phyloP scores from a whole-genome alignment of 2,329 filamentous ascomycete genomes.

The Kalmusia sp. region DNA sequence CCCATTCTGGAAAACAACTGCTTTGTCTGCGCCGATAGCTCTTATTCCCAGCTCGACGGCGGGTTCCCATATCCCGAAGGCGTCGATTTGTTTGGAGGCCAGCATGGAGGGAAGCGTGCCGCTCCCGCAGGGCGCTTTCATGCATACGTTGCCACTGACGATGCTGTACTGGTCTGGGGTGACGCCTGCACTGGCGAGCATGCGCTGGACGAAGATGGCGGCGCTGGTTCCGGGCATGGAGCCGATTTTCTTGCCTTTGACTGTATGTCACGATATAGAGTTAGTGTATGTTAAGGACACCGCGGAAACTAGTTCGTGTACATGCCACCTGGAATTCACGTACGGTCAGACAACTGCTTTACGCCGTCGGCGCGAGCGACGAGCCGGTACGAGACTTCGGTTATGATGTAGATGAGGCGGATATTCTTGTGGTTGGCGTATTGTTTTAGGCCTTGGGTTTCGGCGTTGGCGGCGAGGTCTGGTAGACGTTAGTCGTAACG shows the following conservation, averaged over 20 bases:
- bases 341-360: slow-evolving; percentile 21
- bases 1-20: slow-evolving; percentile 28
- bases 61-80: slow-evolving; percentile 37
- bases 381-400: slow-evolving; percentile 35
- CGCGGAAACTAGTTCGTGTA: no score
- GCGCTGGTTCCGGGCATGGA: slow-evolving; percentile 23
- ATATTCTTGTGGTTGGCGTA: slow-evolving; percentile 30
- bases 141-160: slow-evolving; percentile 26
- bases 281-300: neutral
- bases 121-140: slow-evolving; percentile 26
- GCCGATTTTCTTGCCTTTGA: slow-evolving; percentile 35
- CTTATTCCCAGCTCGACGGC: slow-evolving; percentile 28
- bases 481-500: slow-evolving; percentile 8
- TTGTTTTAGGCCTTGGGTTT: slow-evolving; percentile 35
- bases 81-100: slow-evolving; percentile 22
- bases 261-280: neutral
- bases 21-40: slow-evolving; percentile 22
- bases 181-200: slow-evolving; percentile 27
- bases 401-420: slow-evolving; percentile 37
- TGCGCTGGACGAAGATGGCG: slow-evolving; percentile 26
- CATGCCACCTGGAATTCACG: no score
- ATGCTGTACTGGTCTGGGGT: slow-evolving; percentile 22
- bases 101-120: slow-evolving; percentile 27
- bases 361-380: slow-evolving; percentile 29
- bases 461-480: slow-evolving; percentile 37